phyloP scores from a whole-genome alignment of 257 asterid genomes.

The Phtheirospermum japonicum region DNA sequence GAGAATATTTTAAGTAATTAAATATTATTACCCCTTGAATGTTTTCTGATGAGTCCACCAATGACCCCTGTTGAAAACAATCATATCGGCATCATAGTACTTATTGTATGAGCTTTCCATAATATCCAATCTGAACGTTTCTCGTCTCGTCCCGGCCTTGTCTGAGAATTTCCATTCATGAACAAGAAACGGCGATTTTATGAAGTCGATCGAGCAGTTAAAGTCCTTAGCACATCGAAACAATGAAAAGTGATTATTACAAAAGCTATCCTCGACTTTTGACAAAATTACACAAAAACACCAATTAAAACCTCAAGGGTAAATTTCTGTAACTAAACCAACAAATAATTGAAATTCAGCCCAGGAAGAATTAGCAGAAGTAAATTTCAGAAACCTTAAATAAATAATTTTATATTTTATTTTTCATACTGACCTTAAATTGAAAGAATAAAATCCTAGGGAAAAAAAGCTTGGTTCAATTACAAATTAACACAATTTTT shows the following conservation, averaged over 20 bases:
- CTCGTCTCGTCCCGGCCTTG: constrained; percentile 41
- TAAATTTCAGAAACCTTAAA: too few species aligned
- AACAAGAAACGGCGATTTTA: constrained; percentile 62
- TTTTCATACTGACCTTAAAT: constrained; percentile 34
- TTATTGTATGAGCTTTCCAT: constrained; percentile 39
- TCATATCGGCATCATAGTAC: constrained; percentile 49
- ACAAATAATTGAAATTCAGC: too few species aligned
- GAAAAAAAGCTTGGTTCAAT: too few species aligned
- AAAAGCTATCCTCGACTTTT: too few species aligned
- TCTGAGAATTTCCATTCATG: constrained; percentile 48
- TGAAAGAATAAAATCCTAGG: constrained; percentile 52
- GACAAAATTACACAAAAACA: neutral
- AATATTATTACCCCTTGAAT: constrained; percentile 33
- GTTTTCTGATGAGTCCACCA: constrained; percentile 80
- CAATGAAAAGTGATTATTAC: too few species aligned
- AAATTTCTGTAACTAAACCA: too few species aligned
- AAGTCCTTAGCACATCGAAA: constrained; percentile 37
- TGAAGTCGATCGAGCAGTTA: constrained; percentile 52
- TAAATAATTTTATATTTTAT: neutral
- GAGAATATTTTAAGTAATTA: neutral
- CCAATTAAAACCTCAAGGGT: too few species aligned
- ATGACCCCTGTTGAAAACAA: constrained; percentile 72
- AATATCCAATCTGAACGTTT: constrained; percentile 57
- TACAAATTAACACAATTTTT: too few species aligned
- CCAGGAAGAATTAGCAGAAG: too few species aligned